phyloP scores from a whole-genome alignment of 768 basidiomycete species.

The Termitomyces sp. region DNA sequence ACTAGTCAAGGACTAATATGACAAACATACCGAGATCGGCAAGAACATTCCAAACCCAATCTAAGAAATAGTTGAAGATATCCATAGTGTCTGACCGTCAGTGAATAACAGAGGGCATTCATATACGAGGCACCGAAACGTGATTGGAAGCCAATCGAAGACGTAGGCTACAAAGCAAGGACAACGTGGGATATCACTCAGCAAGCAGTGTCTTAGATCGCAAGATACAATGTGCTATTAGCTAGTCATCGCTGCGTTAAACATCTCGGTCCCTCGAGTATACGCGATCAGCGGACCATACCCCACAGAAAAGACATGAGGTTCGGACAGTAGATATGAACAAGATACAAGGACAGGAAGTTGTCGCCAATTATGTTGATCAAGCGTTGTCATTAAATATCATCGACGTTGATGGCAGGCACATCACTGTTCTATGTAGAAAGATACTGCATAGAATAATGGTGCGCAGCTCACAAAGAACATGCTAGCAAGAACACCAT shows the following conservation, averaged over 20 bases:
- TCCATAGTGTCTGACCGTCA: neutral
- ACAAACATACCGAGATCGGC: slow-evolving; percentile 73
- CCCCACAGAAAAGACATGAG: neutral
- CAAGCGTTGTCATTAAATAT: neutral
- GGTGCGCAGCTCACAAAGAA: slow-evolving; percentile 6
- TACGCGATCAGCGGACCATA: neutral
- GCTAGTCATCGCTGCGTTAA: no score
- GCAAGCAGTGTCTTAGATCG: neutral
- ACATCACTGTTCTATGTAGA: neutral
- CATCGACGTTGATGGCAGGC: neutral
- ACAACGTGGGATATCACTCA: neutral
- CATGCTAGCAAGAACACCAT: slow-evolving; percentile 3
- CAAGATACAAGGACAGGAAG: neutral
- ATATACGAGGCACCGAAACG: neutral
- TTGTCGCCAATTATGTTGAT: neutral
- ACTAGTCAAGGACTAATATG: neutral
- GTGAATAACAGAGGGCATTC: neutral
- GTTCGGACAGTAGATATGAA: neutral
- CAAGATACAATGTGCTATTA: neutral
- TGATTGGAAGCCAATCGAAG: neutral
- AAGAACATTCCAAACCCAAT: slow-evolving; percentile 97
- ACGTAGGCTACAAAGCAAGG: neutral
- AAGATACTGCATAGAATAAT: slow-evolving; percentile 6
- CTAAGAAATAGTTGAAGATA: slow-evolving; percentile 69
- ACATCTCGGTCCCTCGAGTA: neutral